Conservation (phyloP, 2,329 filamentous ascomycete genomes). For the Ascomycota sp. region DNA sequence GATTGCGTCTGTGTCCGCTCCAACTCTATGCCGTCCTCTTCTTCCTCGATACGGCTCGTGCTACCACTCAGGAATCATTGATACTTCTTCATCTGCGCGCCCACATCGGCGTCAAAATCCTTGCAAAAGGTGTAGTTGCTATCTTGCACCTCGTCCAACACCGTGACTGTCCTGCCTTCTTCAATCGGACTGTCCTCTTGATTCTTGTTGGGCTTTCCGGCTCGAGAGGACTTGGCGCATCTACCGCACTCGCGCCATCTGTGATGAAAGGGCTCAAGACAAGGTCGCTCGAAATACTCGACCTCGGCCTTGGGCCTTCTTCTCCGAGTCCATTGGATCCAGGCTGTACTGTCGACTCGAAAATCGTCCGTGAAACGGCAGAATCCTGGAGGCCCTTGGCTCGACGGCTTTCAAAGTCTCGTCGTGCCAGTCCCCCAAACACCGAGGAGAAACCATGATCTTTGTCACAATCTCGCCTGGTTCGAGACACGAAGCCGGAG, state of each 20-base stretch:
- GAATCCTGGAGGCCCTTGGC: conserved; percentile 5
- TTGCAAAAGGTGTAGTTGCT: conserved; percentile 12
- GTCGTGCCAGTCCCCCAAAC: conserved; percentile 17
- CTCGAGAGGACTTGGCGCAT: conserved; percentile 17
- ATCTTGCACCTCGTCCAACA: conserved; percentile 8
- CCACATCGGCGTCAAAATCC: conserved; percentile 11
- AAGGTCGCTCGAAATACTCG: conserved; percentile 12
- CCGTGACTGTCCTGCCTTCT: conserved; percentile 3
- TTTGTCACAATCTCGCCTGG: conserved; percentile 5
- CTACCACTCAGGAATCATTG: conserved; percentile 14
- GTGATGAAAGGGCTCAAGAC: conserved; percentile 16
- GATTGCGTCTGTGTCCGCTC: background rate
- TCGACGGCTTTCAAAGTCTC: conserved; percentile 10
- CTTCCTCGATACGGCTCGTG: conserved; percentile 17
- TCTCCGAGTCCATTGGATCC: background rate
- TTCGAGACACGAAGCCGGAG: conserved; percentile 6
- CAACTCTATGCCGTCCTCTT: conserved; percentile 8
- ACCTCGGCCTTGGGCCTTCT: conserved; percentile 1
- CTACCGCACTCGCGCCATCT: conserved; percentile 13
- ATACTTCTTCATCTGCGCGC: conserved; percentile 15
- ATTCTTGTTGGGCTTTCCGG: conserved; percentile 12
- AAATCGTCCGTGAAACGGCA: background rate
- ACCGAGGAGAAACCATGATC: conserved; percentile 11
- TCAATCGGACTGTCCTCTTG: conserved; percentile 7
- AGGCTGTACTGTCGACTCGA: background rate